Evolutionary conservation across 179 eudicot genomes (phyloP).

Genomic region (Spergularia azorica): DNA sequence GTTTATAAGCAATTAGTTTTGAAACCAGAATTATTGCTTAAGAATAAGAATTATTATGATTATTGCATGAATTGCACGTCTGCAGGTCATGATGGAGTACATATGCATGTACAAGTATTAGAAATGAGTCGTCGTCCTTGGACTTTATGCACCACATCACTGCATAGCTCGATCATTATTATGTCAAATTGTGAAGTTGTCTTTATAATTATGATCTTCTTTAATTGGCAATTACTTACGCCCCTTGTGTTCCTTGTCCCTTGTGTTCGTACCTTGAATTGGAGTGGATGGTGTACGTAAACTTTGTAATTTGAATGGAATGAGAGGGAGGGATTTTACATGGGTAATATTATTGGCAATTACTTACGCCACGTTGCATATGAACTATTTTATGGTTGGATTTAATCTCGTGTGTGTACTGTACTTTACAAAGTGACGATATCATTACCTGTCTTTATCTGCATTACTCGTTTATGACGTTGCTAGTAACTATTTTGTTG

Average conservation of each 20-base stretch:
- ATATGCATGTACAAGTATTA: not conserved
- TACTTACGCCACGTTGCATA: too few species aligned
- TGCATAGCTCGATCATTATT: not conserved
- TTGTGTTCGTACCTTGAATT: too few species aligned
- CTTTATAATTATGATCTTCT: too few species aligned
- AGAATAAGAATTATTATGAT: slow-evolving; percentile 22
- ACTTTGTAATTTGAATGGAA: not conserved
- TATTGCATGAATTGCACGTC: not conserved
- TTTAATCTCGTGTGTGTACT: too few species aligned
- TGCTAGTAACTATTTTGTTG: too few species aligned
- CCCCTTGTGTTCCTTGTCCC: too few species aligned
- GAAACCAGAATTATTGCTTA: slow-evolving; percentile 7
- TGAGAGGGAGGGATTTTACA: not conserved
- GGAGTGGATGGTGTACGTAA: not conserved
- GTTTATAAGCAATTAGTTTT: not conserved
- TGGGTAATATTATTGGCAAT: too few species aligned
- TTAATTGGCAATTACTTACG: too few species aligned
- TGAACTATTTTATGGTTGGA: too few species aligned
- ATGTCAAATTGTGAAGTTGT: not conserved
- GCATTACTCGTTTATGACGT: too few species aligned
- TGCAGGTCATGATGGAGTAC: slow-evolving; percentile 18
- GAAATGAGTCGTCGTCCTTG: not conserved
- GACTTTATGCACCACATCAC: not conserved
- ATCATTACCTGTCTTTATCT: too few species aligned
- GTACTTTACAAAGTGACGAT: too few species aligned